phyloP scores from a whole-genome alignment of 225 moss, liverwort and hornwort species.

The Pseudoscleropodium purum region DNA sequence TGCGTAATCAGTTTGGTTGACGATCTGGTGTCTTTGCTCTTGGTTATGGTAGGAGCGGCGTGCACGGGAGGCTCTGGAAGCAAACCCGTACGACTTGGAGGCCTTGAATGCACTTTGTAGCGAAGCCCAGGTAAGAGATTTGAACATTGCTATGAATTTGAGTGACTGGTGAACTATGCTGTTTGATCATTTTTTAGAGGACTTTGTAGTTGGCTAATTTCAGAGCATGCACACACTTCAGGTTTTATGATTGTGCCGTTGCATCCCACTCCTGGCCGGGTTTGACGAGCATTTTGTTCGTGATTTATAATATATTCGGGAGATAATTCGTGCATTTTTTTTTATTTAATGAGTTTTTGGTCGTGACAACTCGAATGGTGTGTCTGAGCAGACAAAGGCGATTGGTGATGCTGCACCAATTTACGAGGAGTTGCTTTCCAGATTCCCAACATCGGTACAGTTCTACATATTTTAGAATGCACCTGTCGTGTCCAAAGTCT shows the following conservation, averaged over 20 bases:
- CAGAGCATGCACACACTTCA: background rate
- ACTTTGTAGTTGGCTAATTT: background rate
- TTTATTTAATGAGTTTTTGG: background rate
- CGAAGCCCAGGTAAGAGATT: slow-evolving; percentile 64
- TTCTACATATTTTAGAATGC: background rate
- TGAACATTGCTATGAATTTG: background rate
- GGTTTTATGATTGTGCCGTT: background rate
- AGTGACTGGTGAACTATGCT: background rate
- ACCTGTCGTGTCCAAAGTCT: background rate
- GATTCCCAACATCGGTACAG: slow-evolving; percentile 79
- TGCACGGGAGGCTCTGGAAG: slow-evolving; percentile 27
- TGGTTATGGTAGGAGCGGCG: slow-evolving; percentile 37
- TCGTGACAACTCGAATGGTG: background rate
- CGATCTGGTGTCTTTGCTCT: background rate
- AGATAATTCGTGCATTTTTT: background rate
- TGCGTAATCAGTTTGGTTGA: background rate
- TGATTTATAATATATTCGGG: background rate
- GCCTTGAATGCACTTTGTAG: slow-evolving; percentile 71
- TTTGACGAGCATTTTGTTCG: background rate
- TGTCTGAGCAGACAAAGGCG: slow-evolving; percentile 44
- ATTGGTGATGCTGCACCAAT: slow-evolving; percentile 73
- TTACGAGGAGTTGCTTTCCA: slow-evolving; percentile 72
- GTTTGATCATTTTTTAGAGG: background rate
- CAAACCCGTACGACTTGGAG: slow-evolving; percentile 66
- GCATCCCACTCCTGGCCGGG: background rate